A percentile compares a stretch with the other conserved stretches of the same genome.
phyloP scores from a whole-genome alignment of 371 early-diverging fungal genomes.

The Cokeromyces recurvatus region DNA sequence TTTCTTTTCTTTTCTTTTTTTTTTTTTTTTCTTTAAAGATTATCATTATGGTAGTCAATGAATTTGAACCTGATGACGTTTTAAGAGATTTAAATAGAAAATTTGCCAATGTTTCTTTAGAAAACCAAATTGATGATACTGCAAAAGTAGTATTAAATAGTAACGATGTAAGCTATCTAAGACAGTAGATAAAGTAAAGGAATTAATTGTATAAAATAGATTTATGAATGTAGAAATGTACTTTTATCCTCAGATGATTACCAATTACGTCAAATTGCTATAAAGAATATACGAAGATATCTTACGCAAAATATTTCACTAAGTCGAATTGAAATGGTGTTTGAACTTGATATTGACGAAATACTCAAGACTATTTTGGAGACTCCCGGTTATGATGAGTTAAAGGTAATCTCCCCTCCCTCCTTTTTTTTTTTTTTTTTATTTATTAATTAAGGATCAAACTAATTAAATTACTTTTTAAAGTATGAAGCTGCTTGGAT shows the following conservation, averaged over 20 bases:
- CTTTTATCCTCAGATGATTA: conserved; percentile 4
- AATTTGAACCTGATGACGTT: conserved; percentile 1
- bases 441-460: neutral
- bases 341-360: conserved; percentile 8
- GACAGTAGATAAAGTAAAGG: too few relatives aligned
- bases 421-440: neutral
- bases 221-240: conserved; percentile 9
- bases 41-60: neutral
- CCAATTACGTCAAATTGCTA: conserved; percentile 7
- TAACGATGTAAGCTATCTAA: too few relatives aligned
- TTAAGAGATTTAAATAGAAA: neutral
- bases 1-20: neutral
- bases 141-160: too few relatives aligned
- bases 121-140: neutral
- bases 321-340: conserved; percentile 9
- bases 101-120: neutral
- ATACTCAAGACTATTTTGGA: conserved; percentile 1
- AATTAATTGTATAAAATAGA: too few relatives aligned
- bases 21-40: too few relatives aligned
- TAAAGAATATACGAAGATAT: conserved; percentile 16
- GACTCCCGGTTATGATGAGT: conserved; percentile 10
- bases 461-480: too few relatives aligned
- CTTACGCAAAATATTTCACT: conserved; percentile 14
- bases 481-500: conserved; percentile 49
- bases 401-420: too few relatives aligned